Conservation (phyloP, 1,139 yeast genomes). For the Magnusiomyces fungicola region DNA sequence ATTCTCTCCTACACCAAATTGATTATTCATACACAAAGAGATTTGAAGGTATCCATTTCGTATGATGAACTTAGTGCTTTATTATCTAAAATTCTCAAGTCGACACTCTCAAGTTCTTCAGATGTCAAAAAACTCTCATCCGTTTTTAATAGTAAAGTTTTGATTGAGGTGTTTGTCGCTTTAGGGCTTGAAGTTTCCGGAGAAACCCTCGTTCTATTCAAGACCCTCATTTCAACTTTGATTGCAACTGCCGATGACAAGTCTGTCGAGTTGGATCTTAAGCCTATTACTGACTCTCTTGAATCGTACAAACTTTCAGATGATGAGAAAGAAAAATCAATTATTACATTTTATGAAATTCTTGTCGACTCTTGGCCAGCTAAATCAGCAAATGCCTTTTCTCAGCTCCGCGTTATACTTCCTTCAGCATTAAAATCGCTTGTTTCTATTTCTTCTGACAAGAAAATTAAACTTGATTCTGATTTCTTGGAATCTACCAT, state of each 20-base stretch:
- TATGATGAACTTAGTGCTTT: not conserved
- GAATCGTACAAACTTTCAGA: constrained; percentile 4
- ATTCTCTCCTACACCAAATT: constrained; percentile 3
- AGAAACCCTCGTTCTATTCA: not conserved
- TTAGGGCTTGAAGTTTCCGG: constrained; percentile 10
- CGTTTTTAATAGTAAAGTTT: constrained; percentile 9
- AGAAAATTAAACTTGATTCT: constrained; percentile 5
- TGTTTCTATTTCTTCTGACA: not conserved
- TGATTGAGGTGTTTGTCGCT: constrained; percentile 8
- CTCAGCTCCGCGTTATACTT: constrained; percentile 4
- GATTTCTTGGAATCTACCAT: constrained; percentile 2
- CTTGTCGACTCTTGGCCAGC: not conserved
- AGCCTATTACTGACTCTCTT: constrained; percentile 2
- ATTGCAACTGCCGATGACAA: constrained; percentile 1
- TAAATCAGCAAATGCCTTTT: constrained; percentile 2
- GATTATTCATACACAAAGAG: not conserved
- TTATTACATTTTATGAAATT: not conserved
- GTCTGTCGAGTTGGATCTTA: not conserved
- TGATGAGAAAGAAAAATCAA: constrained; percentile 6
- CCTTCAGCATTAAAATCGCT: constrained; percentile 2
- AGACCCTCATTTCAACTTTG: not conserved
- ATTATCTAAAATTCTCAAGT: not conserved
- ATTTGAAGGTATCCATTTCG: not conserved
- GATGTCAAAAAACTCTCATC: constrained; percentile 13
- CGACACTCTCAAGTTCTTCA: constrained; percentile 2